phyloP scores from a whole-genome alignment of 257 asterid genomes.

The Dorcoceras hygrometricum region DNA sequence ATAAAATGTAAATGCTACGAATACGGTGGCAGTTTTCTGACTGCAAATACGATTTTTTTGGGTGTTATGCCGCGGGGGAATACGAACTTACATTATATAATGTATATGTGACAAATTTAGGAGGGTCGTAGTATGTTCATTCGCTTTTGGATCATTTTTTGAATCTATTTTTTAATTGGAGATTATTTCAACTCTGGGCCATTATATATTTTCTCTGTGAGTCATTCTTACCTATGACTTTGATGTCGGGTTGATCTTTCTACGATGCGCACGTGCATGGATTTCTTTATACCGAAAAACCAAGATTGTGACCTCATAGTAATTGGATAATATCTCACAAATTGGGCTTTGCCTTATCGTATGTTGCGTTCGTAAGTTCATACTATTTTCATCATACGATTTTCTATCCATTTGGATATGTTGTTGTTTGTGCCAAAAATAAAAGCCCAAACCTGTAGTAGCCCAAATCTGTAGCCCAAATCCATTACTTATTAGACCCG shows the following conservation, averaged over 20 bases:
- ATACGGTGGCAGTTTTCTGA: conserved; percentile 2
- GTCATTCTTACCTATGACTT: background rate
- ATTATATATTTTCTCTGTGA: background rate
- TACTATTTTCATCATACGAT: no score
- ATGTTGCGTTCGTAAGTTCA: no score
- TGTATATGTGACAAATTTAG: background rate
- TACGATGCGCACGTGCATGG: background rate
- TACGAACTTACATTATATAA: background rate
- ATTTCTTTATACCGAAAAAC: background rate
- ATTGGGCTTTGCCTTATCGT: no score
- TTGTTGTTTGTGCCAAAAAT: no score
- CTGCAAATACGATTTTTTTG: background rate
- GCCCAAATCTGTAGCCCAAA: no score
- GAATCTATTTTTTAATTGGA: background rate
- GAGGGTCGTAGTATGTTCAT: background rate
- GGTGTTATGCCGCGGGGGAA: background rate
- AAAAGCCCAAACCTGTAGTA: no score
- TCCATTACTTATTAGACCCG: no score
- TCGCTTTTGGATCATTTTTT: background rate
- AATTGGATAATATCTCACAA: background rate
- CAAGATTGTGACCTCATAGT: background rate
- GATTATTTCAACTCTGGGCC: background rate
- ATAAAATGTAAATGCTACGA: conserved; percentile 26
- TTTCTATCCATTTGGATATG: no score
- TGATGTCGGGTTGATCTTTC: background rate